Evolutionary conservation across 2,329 filamentous ascomycete species (phyloP).

Genomic region (Ceratocystis lukuohia): DNA sequence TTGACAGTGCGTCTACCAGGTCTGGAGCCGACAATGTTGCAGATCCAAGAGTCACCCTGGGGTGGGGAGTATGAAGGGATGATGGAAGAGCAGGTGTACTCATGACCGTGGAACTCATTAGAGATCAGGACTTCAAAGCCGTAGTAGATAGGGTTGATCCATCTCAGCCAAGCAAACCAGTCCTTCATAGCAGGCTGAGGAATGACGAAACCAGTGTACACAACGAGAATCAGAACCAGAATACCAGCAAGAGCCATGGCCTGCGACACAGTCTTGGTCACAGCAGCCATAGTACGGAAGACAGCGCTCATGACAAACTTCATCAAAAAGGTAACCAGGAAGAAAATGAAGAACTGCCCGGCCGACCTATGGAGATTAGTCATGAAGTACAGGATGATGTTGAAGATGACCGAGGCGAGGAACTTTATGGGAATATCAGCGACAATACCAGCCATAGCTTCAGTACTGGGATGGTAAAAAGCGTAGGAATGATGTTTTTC

Average conservation of each 20-base stretch:
- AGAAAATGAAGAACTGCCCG: constrained; percentile 62
- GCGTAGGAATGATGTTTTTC: constrained; percentile 37
- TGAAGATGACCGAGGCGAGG: constrained; percentile 36
- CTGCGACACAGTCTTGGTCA: constrained; percentile 52
- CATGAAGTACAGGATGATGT: constrained; percentile 46
- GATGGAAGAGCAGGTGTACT: constrained; percentile 42
- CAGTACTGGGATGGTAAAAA: constrained; percentile 39
- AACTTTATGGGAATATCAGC: constrained; percentile 47
- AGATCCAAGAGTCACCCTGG: constrained; percentile 37
- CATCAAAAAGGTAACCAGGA: constrained; percentile 53
- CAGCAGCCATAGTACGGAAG: constrained; percentile 59
- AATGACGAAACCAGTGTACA: constrained; percentile 46
- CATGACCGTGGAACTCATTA: constrained; percentile 51
- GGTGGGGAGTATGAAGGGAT: constrained; percentile 35
- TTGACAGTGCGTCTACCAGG: constrained; percentile 41
- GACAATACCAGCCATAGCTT: constrained; percentile 41
- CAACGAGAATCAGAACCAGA: constrained; percentile 46
- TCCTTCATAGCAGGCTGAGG: constrained; percentile 45
- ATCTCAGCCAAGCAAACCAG: constrained; percentile 66
- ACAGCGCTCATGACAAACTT: constrained; percentile 64
- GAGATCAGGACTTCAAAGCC: constrained; percentile 59
- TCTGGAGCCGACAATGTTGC: constrained; percentile 40
- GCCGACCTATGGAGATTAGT: constrained; percentile 42
- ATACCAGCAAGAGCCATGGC: constrained; percentile 41
- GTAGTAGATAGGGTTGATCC: constrained; percentile 60